Conservation (phyloP, 2,329 filamentous ascomycete species). For the Trichophyton mentagrophytes region DNA sequence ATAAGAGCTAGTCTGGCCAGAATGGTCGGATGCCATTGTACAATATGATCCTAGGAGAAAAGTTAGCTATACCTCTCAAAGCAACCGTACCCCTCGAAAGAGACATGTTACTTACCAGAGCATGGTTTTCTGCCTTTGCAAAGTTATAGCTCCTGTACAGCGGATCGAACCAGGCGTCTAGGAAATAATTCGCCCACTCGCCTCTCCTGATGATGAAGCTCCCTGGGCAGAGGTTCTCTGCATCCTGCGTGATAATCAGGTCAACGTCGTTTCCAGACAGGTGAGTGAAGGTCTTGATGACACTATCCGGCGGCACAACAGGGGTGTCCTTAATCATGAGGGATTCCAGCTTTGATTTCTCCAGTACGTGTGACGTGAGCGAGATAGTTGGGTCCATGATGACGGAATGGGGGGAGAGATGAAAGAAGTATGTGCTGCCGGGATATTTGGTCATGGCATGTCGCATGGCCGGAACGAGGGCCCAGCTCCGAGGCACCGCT, state of each 20-base stretch:
- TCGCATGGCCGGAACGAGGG: constrained; percentile 70
- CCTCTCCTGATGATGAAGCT: constrained; percentile 73
- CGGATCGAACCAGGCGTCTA: constrained; percentile 94
- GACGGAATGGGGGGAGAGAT: constrained; percentile 68
- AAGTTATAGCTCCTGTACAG: constrained; percentile 92
- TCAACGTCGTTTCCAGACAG: constrained; percentile 67
- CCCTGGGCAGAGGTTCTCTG: constrained; percentile 59
- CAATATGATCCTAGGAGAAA: constrained; percentile 57
- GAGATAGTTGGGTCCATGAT: constrained; percentile 71
- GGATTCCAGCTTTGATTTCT: constrained; percentile 52
- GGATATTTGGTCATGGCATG: constrained; percentile 76
- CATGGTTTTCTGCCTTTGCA: constrained; percentile 84
- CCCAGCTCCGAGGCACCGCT: constrained; percentile 35
- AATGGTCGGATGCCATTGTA: constrained; percentile 95
- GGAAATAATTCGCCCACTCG: constrained; percentile 82
- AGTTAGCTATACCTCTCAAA: background rate
- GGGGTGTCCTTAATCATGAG: constrained; percentile 76
- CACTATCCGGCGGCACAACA: constrained; percentile 86
- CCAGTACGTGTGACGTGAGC: constrained; percentile 59
- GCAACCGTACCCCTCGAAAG: background rate
- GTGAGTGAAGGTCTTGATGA: constrained; percentile 86
- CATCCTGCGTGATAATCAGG: constrained; percentile 73
- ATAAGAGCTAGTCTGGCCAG: constrained; percentile 78
- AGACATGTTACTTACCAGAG: constrained; percentile 49
- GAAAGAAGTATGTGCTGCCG: constrained; percentile 71